Evolutionary conservation across 208 protist species (phyloP), one percentile per base, ranked within the genome.

Genomic region (Angomonas deanei): DNA sequence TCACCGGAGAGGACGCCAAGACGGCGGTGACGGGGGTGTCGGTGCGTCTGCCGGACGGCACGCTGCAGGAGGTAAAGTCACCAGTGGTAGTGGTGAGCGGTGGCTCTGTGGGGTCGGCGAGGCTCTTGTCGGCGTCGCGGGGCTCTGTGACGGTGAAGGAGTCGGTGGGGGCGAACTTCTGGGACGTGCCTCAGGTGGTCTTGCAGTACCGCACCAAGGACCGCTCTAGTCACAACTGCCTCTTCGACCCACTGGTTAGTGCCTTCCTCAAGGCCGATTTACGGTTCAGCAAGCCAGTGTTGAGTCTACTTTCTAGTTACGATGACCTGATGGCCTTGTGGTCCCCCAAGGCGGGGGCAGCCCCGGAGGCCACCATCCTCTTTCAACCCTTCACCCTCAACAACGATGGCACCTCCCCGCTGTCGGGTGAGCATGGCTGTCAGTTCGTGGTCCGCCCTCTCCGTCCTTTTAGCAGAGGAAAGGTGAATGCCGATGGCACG

Each of bases 321-420:
- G 87, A 93, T 28, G 87, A 93, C 55, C 72, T 93, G 28, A 47
- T 86, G 28, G 66, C 76, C 47, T 91, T 84, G 68, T 88, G 78
- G 75, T 82, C 82, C 31, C 82, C 68, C 24, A 86, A 71, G 15
- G 70, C 65, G 1, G 39, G 46, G 5, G 50, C 65, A 42, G 68
- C n/a, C 36, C 86, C 84, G 10, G 76, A 91, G 46, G 79, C 89
- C 5, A 76, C 84, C 46, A 77, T 93, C 47, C 65, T 80, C 53
- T 88, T 93, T 47, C 87, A 93, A 67, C 87, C 87, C 21, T 93
- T 93, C 57, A 93, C 86, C 8, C 67, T 91, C 32, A 78, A 83
- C 71, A 89, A 84, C 66, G 81, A 86, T 50, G 87, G 83, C 46
- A 76, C 65, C 15, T 66, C 60, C 50, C 81, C 84, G 32, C 48